These are phyloP conservation scores for Friedmanniomyces simplex DNA, from an alignment of 495 filamentous ascomycete genomes.

Conservation along the genomic window DNA sequence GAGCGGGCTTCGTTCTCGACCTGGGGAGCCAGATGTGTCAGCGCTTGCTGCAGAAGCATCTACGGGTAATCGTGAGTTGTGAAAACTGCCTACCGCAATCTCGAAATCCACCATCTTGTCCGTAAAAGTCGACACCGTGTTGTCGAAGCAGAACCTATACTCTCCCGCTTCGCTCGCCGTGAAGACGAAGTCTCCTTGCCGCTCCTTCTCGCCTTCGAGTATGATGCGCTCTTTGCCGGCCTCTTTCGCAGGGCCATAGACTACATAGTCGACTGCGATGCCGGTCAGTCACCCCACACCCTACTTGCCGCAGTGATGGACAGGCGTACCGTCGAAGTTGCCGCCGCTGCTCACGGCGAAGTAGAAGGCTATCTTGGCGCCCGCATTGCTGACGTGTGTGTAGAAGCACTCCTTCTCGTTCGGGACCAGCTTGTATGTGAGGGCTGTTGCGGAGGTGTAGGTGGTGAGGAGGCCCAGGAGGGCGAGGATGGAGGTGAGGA, in stretches of 20 bases:
- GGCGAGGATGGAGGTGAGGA: constrained; percentile 28
- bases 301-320: constrained; percentile 78
- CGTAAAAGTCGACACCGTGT: constrained; percentile 93
- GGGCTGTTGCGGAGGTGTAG: constrained; percentile 61
- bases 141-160: constrained; percentile 96
- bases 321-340: constrained; percentile 12
- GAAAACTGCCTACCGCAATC: constrained; percentile 60
- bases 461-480: constrained; percentile 59
- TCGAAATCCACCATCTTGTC: constrained; percentile 99
- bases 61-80: not conserved
- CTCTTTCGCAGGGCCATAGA: constrained; percentile 58
- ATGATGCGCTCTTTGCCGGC: constrained; percentile 53
- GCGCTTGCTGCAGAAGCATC: not conserved
- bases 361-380: constrained; percentile 93
- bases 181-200: constrained; percentile 97
- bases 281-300: not conserved
- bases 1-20: constrained; percentile 88
- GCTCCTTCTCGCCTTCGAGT: constrained; percentile 79
- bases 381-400: constrained; percentile 58
- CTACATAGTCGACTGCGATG: constrained; percentile 68
- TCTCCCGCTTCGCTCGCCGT: constrained; percentile 88
- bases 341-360: constrained; percentile 64
- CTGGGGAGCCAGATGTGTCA: constrained; percentile 34
- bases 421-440: constrained; percentile 84
- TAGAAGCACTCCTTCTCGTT: constrained; percentile 97